Conservation (phyloP, 352 stramenopile genomes). For the Globisporangium parvum region DNA sequence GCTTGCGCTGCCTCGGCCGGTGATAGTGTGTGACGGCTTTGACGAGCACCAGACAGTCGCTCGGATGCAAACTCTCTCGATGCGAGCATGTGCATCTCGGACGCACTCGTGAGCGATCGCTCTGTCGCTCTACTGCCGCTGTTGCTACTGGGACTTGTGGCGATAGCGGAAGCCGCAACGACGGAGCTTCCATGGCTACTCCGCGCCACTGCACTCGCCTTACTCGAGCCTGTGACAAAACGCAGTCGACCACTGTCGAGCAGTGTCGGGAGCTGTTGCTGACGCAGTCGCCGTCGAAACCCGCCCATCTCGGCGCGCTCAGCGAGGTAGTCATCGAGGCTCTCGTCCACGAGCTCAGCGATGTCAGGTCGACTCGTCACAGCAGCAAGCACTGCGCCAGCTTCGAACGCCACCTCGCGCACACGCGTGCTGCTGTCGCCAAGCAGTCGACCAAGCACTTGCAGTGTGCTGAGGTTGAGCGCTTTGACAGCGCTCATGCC, state of each 20-base stretch:
- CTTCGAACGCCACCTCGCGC: slow-evolving; percentile 37
- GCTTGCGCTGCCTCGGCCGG: not conserved
- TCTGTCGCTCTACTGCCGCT: slow-evolving; percentile 11
- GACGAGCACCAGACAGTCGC: not conserved
- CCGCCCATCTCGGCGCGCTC: slow-evolving; percentile 48
- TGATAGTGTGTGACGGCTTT: not conserved
- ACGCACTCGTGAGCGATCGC: slow-evolving; percentile 30
- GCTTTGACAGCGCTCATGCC: slow-evolving; percentile 11
- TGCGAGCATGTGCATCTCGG: slow-evolving; percentile 32
- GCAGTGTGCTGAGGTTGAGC: slow-evolving; percentile 17
- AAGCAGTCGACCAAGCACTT: slow-evolving; percentile 36
- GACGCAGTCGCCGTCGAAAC: slow-evolving; percentile 28
- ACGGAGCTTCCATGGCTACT: not conserved
- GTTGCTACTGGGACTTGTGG: not conserved
- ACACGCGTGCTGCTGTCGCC: slow-evolving; percentile 43
- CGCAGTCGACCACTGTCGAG: slow-evolving; percentile 28
- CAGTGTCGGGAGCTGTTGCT: slow-evolving; percentile 21
- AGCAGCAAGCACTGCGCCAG: slow-evolving; percentile 25
- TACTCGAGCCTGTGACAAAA: not conserved
- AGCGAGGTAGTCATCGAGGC: slow-evolving; percentile 42
- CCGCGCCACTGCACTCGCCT: not conserved
- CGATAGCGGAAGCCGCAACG: not conserved
- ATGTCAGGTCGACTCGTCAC: slow-evolving; percentile 30
- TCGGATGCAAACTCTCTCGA: slow-evolving; percentile 6
- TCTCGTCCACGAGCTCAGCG: slow-evolving; percentile 31